phyloP scores from a whole-genome alignment of 1,139 yeast genomes.

The Blastobotrys petasosporus region DNA sequence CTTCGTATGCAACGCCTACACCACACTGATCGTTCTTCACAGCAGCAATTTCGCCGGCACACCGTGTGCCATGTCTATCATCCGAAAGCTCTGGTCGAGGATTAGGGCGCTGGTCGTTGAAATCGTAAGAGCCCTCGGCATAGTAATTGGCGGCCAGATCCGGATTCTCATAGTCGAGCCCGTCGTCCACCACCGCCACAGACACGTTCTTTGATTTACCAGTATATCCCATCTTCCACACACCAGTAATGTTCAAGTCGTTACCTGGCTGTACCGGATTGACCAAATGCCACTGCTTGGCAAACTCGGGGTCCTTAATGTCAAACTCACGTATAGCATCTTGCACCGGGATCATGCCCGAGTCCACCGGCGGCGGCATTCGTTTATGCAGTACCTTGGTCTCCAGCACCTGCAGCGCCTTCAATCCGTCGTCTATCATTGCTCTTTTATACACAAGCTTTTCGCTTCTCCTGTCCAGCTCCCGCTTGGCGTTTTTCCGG shows the following conservation, averaged over 20 bases:
- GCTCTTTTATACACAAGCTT: conserved; percentile 13
- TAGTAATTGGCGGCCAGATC: conserved; percentile 69
- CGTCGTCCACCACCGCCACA: conserved; percentile 80
- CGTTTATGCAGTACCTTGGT: conserved; percentile 21
- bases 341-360: conserved; percentile 19
- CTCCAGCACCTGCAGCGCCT: conserved; percentile 21
- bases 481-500: background rate
- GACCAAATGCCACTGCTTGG: conserved; percentile 83
- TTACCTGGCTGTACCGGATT: conserved; percentile 69
- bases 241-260: conserved; percentile 80
- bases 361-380: conserved; percentile 23
- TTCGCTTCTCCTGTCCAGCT: conserved; percentile 7
- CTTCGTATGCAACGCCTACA: conserved; percentile 84
- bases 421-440: conserved; percentile 17
- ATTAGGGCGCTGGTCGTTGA: conserved; percentile 62
- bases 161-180: conserved; percentile 70
- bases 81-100: conserved; percentile 80
- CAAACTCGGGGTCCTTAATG: conserved; percentile 76
- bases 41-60: conserved; percentile 97
- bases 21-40: conserved; percentile 82
- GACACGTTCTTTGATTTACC: conserved; percentile 66
- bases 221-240: conserved; percentile 77
- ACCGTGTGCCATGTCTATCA: conserved; percentile 94
- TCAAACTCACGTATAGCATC: conserved; percentile 42
- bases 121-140: conserved; percentile 84